These are phyloP conservation scores for Kluyveromyces marxianus DNA, from an alignment of 1,139 yeast genomes.

Conservation along the genomic window DNA sequence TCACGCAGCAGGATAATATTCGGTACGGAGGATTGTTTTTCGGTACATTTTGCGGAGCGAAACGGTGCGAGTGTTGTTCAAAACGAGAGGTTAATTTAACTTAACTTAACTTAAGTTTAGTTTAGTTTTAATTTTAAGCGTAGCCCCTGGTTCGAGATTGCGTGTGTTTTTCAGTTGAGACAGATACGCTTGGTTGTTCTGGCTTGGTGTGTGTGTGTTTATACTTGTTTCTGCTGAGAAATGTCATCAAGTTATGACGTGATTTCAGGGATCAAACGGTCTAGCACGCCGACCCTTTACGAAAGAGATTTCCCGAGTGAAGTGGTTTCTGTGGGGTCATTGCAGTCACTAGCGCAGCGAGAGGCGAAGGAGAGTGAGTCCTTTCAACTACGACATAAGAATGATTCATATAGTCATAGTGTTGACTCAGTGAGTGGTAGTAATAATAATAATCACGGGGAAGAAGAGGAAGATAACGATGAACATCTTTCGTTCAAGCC, in stretches of 20 bases:
- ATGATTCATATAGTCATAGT: neutral
- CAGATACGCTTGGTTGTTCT: too few relatives aligned
- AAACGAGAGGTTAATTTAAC: too few relatives aligned
- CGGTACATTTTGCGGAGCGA: too few relatives aligned
- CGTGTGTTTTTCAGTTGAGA: too few relatives aligned
- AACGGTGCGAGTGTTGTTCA: too few relatives aligned
- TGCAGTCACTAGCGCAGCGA: conserved; percentile 3
- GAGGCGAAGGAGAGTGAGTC: conserved; percentile 1
- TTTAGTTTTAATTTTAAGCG: too few relatives aligned
- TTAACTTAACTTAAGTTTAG: too few relatives aligned
- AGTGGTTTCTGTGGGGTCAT: conserved; percentile 8
- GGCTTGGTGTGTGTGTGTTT: too few relatives aligned
- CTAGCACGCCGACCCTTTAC: conserved; percentile 5
- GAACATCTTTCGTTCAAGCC: conserved; percentile 5
- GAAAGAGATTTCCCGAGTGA: conserved; percentile 7
- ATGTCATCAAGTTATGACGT: conserved; percentile 5
- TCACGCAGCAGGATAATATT: too few relatives aligned
- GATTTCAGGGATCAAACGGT: conserved; percentile 4
- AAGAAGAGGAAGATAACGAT: conserved; percentile 3
- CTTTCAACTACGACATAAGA: conserved; percentile 5
- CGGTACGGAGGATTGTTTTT: too few relatives aligned
- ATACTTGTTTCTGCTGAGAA: neutral
- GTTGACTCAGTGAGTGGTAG: neutral
- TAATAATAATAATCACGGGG: neutral
- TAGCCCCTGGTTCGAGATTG: too few relatives aligned